Evolutionary conservation across 306 rosid genomes (phyloP), one percentile per base, ranked within the genome.

Genomic region (Cicer bijugum): DNA sequence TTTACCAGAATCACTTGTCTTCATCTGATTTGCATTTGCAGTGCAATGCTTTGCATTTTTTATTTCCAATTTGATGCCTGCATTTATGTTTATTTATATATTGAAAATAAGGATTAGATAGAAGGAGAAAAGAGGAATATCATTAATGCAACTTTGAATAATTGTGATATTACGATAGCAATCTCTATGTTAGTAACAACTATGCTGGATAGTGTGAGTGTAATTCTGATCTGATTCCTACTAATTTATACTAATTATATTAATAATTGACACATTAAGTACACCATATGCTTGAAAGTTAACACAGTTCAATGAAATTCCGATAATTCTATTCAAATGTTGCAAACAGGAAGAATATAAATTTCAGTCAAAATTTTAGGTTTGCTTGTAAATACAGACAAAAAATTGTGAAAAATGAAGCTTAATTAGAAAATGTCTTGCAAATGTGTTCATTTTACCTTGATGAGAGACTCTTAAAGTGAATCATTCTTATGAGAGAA

Each of bases 91-190:
- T 43, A 57, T n/a, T 64, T 20, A 3, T 71, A 17, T 42, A 35
- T 56, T 71, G 7, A 46, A 72, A 11, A n/a, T 56, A 79, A 7
- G 47, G 64, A 66, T 47, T 66, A 38, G 46, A 39, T 73, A 4
- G 48, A 43, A 50, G 44, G 62, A 64, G 20, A 14, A 72, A 71
- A 43, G 14, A 38, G 38, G 42, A 57, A 66, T 66, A 72, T 51
- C 58, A 44, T 19, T 72, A 8, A 11, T 52, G 46, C 38, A 17
- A 16, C 15, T 71, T 71, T 52, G 14, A 71, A 55, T 53, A 71
- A 17, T 53, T 78, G n/a, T 63, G 55, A 64, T 62, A 38, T 28
- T 16, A 28, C 60, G 60, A 35, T 63, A 4, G 45, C 46, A 53
- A 71, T 62, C 48, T 6, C 12, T 6, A 11, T 66, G 17, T 17